Evolutionary conservation across 805 yeast species (phyloP).

Genomic region (Schizosaccharomyces cryophilus): DNA sequence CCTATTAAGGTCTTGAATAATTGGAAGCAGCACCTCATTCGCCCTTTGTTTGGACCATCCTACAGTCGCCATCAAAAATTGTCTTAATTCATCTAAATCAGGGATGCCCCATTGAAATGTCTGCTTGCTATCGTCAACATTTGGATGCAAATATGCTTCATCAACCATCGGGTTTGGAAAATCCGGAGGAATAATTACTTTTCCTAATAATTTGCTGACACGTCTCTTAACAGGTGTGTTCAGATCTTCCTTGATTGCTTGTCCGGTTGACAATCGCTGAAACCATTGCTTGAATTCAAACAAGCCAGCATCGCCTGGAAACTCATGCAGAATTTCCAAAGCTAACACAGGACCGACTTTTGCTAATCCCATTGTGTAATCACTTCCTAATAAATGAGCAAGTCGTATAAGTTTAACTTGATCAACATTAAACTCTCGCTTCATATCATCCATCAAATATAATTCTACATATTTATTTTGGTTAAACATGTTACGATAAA

Average conservation of each 20-base stretch:
- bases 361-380: conserved; percentile 76
- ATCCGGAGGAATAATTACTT: conserved; percentile 27
- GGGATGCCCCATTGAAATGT: conserved; percentile 79
- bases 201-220: conserved; percentile 30
- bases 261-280: conserved; percentile 20
- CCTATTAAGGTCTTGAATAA: conserved; percentile 53
- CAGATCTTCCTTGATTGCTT: conserved; percentile 9
- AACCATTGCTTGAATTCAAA: conserved; percentile 29
- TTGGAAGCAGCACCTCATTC: conserved; percentile 67
- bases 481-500: conserved; percentile 82
- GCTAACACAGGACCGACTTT: conserved; percentile 90
- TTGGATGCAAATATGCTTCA: conserved; percentile 57
- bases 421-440: conserved; percentile 35
- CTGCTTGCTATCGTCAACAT: conserved; percentile 59
- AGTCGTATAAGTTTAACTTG: conserved; percentile 46
- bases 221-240: conserved; percentile 29
- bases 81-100: conserved; percentile 52
- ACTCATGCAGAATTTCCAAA: conserved; percentile 73
- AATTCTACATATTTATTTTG: conserved; percentile 81
- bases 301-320: conserved; percentile 26
- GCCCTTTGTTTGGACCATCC: conserved; percentile 61
- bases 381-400: conserved; percentile 75
- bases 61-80: conserved; percentile 39
- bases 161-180: conserved; percentile 51
- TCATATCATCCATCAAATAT: conserved; percentile 37